These are phyloP conservation scores for Xylariomycetidae sp. DNA, from an alignment of 2,329 filamentous ascomycete genomes.

Conservation along the genomic window DNA sequence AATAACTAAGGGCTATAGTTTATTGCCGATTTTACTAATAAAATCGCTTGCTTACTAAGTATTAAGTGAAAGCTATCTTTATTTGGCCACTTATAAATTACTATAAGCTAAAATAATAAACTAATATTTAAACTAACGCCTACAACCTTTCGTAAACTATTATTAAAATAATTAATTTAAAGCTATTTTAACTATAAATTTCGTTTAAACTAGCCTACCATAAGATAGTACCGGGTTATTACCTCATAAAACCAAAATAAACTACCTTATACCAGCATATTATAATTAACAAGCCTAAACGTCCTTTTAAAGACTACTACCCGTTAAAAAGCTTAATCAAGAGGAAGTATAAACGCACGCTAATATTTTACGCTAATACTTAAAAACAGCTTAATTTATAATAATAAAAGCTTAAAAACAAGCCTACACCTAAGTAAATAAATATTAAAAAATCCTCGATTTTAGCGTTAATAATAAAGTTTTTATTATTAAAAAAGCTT, in stretches of 20 bases:
- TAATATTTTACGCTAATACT: background rate
- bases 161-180: conserved; percentile 3
- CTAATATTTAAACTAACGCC: conserved; percentile 2
- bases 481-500: conserved; percentile 3
- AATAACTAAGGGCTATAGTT: too few relatives aligned
- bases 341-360: background rate
- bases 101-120: background rate
- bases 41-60: conserved; percentile 1
- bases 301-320: background rate
- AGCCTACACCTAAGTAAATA: background rate
- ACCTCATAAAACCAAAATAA: conserved; percentile 1
- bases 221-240: conserved; percentile 2
- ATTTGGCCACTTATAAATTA: background rate
- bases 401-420: background rate
- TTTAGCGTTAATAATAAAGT: background rate
- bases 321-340: background rate
- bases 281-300: conserved; percentile 2
- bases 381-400: background rate
- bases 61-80: background rate
- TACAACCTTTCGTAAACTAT: conserved; percentile 1
- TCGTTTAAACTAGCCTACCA: background rate
- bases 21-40: conserved; percentile 4
- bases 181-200: background rate
- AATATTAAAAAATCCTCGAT: background rate
- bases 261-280: background rate